Evolutionary conservation across 1,284 basidiomycete genomes (phyloP).

Genomic region (Lentinula novae-zelandiae): DNA sequence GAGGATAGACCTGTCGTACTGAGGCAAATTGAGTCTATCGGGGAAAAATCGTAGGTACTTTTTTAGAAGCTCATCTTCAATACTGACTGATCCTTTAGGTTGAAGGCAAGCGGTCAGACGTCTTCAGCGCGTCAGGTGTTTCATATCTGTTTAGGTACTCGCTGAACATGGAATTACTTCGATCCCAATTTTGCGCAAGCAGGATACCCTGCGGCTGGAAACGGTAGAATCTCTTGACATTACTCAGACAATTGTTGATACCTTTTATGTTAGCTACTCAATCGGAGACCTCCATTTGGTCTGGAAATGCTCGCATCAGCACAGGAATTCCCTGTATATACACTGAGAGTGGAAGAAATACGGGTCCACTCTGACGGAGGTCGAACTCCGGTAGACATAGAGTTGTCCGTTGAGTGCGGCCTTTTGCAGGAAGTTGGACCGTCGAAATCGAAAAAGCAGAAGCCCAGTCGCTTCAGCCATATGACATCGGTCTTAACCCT

Average conservation of each 20-base stretch:
- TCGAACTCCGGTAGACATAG: constrained; percentile 53
- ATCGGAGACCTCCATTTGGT: constrained; percentile 71
- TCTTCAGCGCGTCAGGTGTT: neutral
- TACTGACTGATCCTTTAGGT: constrained; percentile 27
- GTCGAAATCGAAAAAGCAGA: constrained; percentile 36
- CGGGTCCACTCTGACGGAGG: constrained; percentile 38
- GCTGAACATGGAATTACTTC: constrained; percentile 68
- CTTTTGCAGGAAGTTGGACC: constrained; percentile 29
- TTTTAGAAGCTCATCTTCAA: neutral
- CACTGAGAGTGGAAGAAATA: constrained; percentile 45
- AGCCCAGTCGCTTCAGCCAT: constrained; percentile 38
- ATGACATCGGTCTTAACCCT: constrained; percentile 69
- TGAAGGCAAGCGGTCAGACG: constrained; percentile 42
- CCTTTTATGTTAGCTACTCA: constrained; percentile 53
- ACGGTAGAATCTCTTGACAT: constrained; percentile 35
- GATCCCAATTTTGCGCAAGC: constrained; percentile 51
- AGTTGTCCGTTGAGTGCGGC: constrained; percentile 56
- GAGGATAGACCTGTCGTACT: constrained; percentile 79
- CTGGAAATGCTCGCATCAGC: constrained; percentile 57
- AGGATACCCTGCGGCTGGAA: constrained; percentile 60
- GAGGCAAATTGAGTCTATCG: constrained; percentile 76
- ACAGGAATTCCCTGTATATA: constrained; percentile 64
- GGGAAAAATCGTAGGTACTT: constrained; percentile 71
- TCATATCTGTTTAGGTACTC: constrained; percentile 47
- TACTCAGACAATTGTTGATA: neutral